These are phyloP conservation scores for Aureobasidium sp. DNA, from an alignment of 2,329 filamentous ascomycete species.

Conservation along the genomic window DNA sequence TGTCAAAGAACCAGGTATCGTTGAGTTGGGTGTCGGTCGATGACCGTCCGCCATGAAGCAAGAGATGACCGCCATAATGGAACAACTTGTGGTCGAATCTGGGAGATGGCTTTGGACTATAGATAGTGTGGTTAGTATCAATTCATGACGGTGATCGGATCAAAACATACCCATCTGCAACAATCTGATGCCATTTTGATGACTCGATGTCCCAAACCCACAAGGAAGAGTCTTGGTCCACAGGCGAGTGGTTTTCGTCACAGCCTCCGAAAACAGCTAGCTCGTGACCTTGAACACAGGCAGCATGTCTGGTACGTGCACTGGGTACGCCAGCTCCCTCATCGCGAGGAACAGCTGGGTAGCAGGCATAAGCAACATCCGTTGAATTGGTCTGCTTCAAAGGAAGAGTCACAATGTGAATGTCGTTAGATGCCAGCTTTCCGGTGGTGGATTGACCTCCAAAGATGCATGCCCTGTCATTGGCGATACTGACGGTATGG, in stretches of 20 bases:
- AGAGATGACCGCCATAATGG: constrained; percentile 58
- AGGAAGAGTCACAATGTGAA: constrained; percentile 34
- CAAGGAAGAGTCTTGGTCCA: constrained; percentile 32
- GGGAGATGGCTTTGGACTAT: constrained; percentile 23
- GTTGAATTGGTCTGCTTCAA: constrained; percentile 22
- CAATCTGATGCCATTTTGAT: constrained; percentile 8
- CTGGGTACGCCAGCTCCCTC: constrained; percentile 29
- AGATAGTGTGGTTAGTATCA: constrained; percentile 15
- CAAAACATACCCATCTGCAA: not conserved
- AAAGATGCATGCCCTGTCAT: constrained; percentile 40
- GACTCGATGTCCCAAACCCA: constrained; percentile 35
- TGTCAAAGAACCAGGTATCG: constrained; percentile 74
- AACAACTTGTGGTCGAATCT: constrained; percentile 41
- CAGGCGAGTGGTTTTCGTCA: constrained; percentile 25
- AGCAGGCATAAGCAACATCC: constrained; percentile 35
- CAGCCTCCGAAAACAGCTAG: constrained; percentile 36
- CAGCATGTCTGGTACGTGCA: constrained; percentile 33
- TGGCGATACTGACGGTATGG: constrained; percentile 30
- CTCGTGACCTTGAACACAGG: constrained; percentile 33
- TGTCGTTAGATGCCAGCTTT: constrained; percentile 35
- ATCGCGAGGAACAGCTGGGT: constrained; percentile 33
- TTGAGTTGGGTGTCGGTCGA: constrained; percentile 54
- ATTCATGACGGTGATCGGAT: not conserved
- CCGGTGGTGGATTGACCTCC: constrained; percentile 33
- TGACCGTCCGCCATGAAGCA: constrained; percentile 73